A percentile compares a stretch with the other conserved stretches of the same genome.
phyloP scores from a whole-genome alignment of 2,329 filamentous ascomycete genomes.

The Decorospora gaudefroyi region DNA sequence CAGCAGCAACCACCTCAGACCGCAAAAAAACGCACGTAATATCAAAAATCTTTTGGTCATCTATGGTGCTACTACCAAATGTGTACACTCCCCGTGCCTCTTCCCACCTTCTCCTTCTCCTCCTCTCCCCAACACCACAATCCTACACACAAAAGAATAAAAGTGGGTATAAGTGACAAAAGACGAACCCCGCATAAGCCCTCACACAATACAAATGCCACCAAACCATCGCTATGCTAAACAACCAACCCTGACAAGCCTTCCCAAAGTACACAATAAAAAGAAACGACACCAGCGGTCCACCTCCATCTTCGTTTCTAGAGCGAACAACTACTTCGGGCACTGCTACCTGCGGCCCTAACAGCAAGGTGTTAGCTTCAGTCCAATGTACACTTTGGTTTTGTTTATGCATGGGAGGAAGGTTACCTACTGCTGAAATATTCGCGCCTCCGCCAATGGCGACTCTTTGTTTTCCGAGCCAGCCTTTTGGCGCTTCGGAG shows the following conservation, averaged over 20 bases:
- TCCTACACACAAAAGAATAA: slow-evolving; percentile 14
- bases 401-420: no score
- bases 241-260: slow-evolving; percentile 12
- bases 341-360: slow-evolving; percentile 12
- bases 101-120: no score
- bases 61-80: no score
- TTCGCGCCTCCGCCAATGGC: slow-evolving; percentile 44
- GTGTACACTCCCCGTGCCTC: no score
- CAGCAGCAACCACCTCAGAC: no score
- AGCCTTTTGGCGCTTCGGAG: slow-evolving; percentile 76
- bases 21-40: no score
- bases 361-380: neutral
- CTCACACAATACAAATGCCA: slow-evolving; percentile 19
- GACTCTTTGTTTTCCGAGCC: slow-evolving; percentile 79
- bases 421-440: slow-evolving; percentile 24
- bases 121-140: no score
- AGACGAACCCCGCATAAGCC: slow-evolving; percentile 15
- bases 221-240: slow-evolving; percentile 17
- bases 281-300: slow-evolving; percentile 14
- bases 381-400: no score
- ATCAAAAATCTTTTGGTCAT: no score
- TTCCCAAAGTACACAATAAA: slow-evolving; percentile 14
- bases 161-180: slow-evolving; percentile 20
- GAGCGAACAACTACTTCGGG: no score
- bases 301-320: no score